Conservation (phyloP, 768 basidiomycete species). For the Trametes punicea region DNA sequence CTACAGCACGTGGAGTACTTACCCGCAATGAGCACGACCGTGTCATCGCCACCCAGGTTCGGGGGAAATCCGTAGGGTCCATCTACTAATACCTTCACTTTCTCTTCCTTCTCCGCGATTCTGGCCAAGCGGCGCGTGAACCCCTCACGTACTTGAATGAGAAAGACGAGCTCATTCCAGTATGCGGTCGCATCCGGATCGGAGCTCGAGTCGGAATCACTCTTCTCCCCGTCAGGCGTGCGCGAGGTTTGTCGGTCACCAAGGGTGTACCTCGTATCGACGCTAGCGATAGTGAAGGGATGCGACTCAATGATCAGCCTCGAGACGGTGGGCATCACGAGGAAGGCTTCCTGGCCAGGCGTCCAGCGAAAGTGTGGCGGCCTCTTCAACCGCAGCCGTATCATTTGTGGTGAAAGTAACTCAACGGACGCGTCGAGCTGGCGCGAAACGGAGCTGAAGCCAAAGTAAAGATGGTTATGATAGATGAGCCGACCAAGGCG, state of each 20-base stretch:
- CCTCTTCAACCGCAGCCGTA: constrained; percentile 46
- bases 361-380: constrained; percentile 48
- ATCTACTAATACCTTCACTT: constrained; percentile 50
- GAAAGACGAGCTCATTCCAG: constrained; percentile 48
- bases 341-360: constrained; percentile 53
- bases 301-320: constrained; percentile 48
- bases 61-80: constrained; percentile 55
- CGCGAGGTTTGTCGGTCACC: neutral
- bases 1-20: neutral
- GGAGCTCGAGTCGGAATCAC: neutral
- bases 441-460: constrained; percentile 25
- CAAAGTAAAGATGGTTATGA: constrained; percentile 44
- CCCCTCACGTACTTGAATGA: constrained; percentile 56
- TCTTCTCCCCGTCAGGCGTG: constrained; percentile 9
- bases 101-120: constrained; percentile 28
- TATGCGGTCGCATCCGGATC: constrained; percentile 3
- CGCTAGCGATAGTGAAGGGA: constrained; percentile 55
- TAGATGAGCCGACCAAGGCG: constrained; percentile 43
- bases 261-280: constrained; percentile 10
- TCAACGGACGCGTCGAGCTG: constrained; percentile 40
- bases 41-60: constrained; percentile 39
- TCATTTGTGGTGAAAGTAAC: constrained; percentile 42
- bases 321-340: constrained; percentile 48
- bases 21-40: constrained; percentile 46
- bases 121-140: constrained; percentile 52